These are phyloP conservation scores for Pleurozium schreberi DNA, from an alignment of 225 moss, liverwort and hornwort species.

Conservation along the genomic window DNA sequence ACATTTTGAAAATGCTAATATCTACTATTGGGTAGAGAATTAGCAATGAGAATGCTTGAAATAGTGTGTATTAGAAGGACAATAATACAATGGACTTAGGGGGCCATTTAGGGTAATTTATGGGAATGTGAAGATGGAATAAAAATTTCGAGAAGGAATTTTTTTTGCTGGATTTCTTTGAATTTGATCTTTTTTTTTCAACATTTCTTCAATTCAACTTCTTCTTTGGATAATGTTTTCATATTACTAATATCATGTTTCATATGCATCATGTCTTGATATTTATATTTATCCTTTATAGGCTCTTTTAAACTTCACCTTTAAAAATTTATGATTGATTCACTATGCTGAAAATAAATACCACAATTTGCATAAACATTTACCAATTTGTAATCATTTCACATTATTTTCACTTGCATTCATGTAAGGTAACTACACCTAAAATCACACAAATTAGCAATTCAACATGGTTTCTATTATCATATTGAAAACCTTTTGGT, in stretches of 20 bases:
- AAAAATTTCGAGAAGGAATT: too few relatives aligned
- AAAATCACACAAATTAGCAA: too few relatives aligned
- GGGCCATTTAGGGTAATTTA: neutral
- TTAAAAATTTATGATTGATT: neutral
- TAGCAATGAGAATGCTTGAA: neutral
- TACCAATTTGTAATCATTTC: rapidly evolving
- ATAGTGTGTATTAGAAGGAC: neutral
- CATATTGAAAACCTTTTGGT: too few relatives aligned
- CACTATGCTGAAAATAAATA: neutral
- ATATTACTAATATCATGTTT: neutral
- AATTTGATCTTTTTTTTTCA: neutral
- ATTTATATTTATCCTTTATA: neutral
- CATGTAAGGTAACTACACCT: rapidly evolving
- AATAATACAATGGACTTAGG: neutral
- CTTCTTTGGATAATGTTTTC: neutral
- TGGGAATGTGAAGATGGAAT: neutral
- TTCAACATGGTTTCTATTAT: too few relatives aligned
- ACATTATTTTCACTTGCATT: neutral
- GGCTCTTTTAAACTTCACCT: too few relatives aligned
- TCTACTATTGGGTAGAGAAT: neutral
- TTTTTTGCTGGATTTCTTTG: neutral
- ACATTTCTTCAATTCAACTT: neutral
- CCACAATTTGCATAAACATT: neutral
- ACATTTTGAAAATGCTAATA: neutral
- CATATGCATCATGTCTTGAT: too few relatives aligned